Conservation (phyloP, 805 yeast species). For the Zygotorulaspora florentina region DNA sequence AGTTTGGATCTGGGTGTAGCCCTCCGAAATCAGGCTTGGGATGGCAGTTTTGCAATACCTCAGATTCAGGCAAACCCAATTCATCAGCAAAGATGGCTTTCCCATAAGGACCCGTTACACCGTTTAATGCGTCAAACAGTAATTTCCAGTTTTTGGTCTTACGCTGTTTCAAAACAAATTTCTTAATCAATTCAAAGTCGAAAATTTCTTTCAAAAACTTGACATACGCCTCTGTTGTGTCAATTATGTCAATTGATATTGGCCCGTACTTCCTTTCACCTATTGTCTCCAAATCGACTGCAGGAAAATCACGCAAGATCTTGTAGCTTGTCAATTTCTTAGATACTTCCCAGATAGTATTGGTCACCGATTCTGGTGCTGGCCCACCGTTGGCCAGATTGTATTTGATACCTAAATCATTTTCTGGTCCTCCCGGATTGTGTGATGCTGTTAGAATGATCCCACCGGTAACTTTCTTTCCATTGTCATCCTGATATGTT, state of each 20-base stretch:
- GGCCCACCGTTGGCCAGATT: constrained; percentile 96
- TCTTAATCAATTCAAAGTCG: constrained; percentile 76
- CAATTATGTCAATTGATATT: constrained; percentile 74
- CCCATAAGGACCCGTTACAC: constrained; percentile 97
- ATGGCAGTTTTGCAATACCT: constrained; percentile 68
- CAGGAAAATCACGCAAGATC: constrained; percentile 52
- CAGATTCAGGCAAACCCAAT: constrained; percentile 62
- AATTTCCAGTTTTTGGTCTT: constrained; percentile 58
- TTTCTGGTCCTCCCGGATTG: constrained; percentile 93
- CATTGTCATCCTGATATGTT: constrained; percentile 39
- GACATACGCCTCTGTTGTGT: constrained; percentile 75
- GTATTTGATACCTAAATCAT: constrained; percentile 93
- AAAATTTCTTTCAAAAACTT: constrained; percentile 76
- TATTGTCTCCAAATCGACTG: constrained; percentile 56
- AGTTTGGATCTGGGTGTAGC: constrained; percentile 94
- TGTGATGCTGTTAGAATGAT: constrained; percentile 94
- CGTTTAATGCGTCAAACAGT: constrained; percentile 86
- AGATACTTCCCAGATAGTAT: constrained; percentile 74
- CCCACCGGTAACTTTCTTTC: constrained; percentile 74
- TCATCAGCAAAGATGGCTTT: constrained; percentile 76
- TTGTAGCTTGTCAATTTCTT: constrained; percentile 56
- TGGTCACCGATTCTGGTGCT: constrained; percentile 92
- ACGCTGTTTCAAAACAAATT: constrained; percentile 53
- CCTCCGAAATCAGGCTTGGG: constrained; percentile 96
- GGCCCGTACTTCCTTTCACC: constrained; percentile 55